phyloP scores from a whole-genome alignment of 345 rosid species.

The Combretum micranthum region DNA sequence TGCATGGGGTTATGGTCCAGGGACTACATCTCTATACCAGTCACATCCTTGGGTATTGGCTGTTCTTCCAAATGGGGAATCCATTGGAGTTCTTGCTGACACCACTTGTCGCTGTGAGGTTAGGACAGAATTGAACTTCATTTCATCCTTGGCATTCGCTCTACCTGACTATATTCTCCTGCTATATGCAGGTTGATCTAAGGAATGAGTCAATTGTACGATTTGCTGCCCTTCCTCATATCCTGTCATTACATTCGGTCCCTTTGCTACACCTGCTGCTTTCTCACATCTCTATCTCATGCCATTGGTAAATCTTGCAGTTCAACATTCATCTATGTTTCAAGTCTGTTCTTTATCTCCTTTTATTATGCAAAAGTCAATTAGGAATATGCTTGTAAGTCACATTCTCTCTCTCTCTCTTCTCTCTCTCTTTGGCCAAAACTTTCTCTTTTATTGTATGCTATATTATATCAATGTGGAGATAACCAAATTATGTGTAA shows the following conservation, averaged over 20 bases:
- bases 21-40: slow-evolving; percentile 86
- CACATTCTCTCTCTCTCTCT: too few relatives aligned
- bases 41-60: slow-evolving; percentile 95
- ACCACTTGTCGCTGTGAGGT: slow-evolving; percentile 88
- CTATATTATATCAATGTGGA: too few relatives aligned
- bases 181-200: slow-evolving; percentile 62
- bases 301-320: slow-evolving; percentile 57
- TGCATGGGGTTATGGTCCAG: slow-evolving; percentile 83
- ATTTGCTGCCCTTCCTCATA: slow-evolving; percentile 49
- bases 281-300: slow-evolving; percentile 62
- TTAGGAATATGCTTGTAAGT: too few relatives aligned
- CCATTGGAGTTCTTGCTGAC: slow-evolving; percentile 88
- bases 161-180: neutral
- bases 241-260: slow-evolving; percentile 87
- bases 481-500: too few relatives aligned
- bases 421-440: too few relatives aligned
- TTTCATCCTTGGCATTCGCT: neutral
- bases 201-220: slow-evolving; percentile 46
- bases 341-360: slow-evolving; percentile 3
- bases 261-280: slow-evolving; percentile 61
- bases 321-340: slow-evolving; percentile 5
- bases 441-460: too few relatives aligned
- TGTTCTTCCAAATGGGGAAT: slow-evolving; percentile 80
- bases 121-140: slow-evolving; percentile 5
- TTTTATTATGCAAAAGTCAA: too few relatives aligned